phyloP scores from a whole-genome alignment of 192 early-diverging fungal genomes.

The Coemansia sp. region DNA sequence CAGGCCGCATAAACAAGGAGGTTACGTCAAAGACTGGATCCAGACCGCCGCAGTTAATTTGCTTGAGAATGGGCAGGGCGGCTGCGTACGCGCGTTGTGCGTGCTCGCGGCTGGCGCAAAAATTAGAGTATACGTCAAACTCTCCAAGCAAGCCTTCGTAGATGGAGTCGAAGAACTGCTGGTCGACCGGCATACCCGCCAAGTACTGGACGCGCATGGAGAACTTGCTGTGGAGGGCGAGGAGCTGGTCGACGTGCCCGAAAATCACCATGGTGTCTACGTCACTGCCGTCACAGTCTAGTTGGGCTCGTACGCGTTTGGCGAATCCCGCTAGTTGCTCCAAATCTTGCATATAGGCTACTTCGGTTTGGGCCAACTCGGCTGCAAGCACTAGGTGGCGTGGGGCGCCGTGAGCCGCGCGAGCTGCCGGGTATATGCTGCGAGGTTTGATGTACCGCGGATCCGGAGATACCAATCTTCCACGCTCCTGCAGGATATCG shows the following conservation, averaged over 20 bases:
- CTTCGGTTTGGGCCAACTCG: constrained; percentile 52
- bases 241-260: constrained; percentile 25
- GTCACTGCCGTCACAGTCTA: constrained; percentile 15
- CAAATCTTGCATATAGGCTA: constrained; percentile 54
- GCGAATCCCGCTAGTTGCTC: constrained; percentile 39
- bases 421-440: constrained; percentile 39
- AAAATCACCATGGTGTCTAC: constrained; percentile 31
- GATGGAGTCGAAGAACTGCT: constrained; percentile 35
- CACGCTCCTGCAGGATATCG: constrained; percentile 37
- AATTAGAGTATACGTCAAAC: constrained; percentile 42
- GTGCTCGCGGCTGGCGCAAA: constrained; percentile 42
- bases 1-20: constrained; percentile 50
- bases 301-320: constrained; percentile 17
- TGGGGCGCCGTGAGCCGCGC: constrained; percentile 14
- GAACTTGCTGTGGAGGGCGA: constrained; percentile 40
- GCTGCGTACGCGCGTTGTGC: constrained; percentile 21
- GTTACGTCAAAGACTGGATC: constrained; percentile 39
- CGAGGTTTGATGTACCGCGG: constrained; percentile 37
- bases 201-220: constrained; percentile 53
- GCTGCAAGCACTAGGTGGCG: constrained; percentile 29
- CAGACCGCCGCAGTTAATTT: constrained; percentile 10
- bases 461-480: constrained; percentile 21
- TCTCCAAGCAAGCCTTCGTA: constrained; percentile 18
- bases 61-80: constrained; percentile 24
- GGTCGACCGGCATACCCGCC: constrained; percentile 28